These are phyloP conservation scores for Penicillium sp. DNA, from an alignment of 2,329 filamentous ascomycete species.

Conservation along the genomic window DNA sequence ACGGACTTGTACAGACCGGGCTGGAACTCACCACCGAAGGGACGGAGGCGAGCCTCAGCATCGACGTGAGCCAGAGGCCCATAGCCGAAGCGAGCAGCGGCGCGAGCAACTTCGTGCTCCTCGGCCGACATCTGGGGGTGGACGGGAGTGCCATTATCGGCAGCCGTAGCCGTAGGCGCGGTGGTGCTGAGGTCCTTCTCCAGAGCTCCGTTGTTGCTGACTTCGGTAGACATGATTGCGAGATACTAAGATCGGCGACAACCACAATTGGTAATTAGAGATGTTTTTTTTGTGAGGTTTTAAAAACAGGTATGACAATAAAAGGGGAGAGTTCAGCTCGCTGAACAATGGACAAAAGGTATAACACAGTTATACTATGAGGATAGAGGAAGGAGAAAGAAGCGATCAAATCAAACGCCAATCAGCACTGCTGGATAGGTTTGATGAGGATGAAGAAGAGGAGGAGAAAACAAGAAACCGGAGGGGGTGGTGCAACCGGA, in stretches of 20 bases:
- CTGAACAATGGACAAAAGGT: conserved; percentile 21
- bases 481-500: conserved; percentile 16
- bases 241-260: neutral
- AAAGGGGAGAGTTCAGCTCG: conserved; percentile 26
- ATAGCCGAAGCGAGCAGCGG: conserved; percentile 51
- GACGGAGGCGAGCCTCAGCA: conserved; percentile 53
- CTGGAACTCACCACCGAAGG: conserved; percentile 74
- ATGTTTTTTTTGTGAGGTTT: neutral
- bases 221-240: conserved; percentile 26
- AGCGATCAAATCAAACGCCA: conserved; percentile 20
- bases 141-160: conserved; percentile 16
- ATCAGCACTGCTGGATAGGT: conserved; percentile 34
- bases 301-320: neutral
- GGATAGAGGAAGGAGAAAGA: conserved; percentile 9
- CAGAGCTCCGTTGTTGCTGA: conserved; percentile 24
- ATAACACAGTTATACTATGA: conserved; percentile 27
- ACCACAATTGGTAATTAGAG: neutral
- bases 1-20: conserved; percentile 68
- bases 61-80: conserved; percentile 55
- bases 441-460: conserved; percentile 15
- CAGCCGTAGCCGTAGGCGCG: neutral
- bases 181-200: conserved; percentile 35
- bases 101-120: conserved; percentile 46
- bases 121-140: conserved; percentile 45
- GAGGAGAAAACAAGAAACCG: neutral